These are phyloP conservation scores for Chenopodium album DNA, from an alignment of 148 eudicot species.

Conservation along the genomic window DNA sequence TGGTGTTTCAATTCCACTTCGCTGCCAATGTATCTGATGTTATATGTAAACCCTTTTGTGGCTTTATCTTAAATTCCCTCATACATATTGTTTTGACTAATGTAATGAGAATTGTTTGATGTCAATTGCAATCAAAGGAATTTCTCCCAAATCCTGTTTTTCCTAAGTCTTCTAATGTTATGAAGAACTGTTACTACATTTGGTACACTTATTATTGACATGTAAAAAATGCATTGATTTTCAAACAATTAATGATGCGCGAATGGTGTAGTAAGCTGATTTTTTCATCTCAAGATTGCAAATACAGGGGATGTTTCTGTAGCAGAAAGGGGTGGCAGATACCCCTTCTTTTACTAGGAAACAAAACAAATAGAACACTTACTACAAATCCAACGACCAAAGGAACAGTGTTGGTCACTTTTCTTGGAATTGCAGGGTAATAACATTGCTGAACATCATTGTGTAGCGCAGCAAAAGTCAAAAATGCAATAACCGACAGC, in stretches of 20 bases:
- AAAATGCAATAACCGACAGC: slow-evolving; percentile 47
- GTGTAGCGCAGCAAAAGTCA: slow-evolving; percentile 50
- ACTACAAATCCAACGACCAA: slow-evolving; percentile 54
- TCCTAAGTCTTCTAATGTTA: no score
- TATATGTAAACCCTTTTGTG: neutral
- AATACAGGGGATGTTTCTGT: slow-evolving; percentile 41
- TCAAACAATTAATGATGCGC: no score
- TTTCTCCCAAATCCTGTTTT: neutral
- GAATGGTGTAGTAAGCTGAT: no score
- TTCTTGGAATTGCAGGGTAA: slow-evolving; percentile 41
- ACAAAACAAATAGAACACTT: slow-evolving; percentile 54
- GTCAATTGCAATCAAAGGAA: slow-evolving; percentile 4
- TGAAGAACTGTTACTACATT: no score
- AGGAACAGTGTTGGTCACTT: slow-evolving; percentile 49
- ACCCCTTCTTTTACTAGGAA: slow-evolving; percentile 59
- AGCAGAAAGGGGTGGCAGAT: slow-evolving; percentile 64
- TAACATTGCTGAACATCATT: slow-evolving; percentile 50
- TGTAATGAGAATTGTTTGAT: neutral
- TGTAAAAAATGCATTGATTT: no score
- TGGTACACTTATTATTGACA: no score
- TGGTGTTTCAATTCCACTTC: slow-evolving; percentile 67
- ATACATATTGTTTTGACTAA: neutral
- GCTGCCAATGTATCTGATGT: slow-evolving; percentile 90
- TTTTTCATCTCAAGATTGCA: neutral
- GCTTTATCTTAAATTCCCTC: neutral